Percentiles rank a stretch among this genome's conserved stretches.
phyloP scores from a whole-genome alignment of 139 green algal genomes.

The Zygnema cylindricum region DNA sequence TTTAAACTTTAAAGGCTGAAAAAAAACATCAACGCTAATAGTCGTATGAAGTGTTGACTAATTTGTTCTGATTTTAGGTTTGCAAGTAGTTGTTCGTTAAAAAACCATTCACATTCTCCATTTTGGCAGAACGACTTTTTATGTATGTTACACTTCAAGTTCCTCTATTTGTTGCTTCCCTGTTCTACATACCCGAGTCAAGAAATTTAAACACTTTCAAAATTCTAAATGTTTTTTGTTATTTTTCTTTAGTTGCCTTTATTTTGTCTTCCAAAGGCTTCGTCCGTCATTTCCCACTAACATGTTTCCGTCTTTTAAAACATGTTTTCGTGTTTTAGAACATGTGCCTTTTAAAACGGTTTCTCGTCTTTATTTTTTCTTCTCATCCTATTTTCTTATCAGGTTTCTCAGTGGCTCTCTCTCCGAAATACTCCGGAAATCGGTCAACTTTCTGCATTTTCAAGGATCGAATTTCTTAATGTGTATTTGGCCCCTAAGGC shows the following conservation, averaged over 20 bases:
- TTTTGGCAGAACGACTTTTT: too few relatives aligned
- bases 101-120: too few relatives aligned
- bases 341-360: not conserved
- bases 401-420: conserved; percentile 39
- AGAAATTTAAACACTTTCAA: not conserved
- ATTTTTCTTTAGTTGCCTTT: not conserved
- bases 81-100: too few relatives aligned
- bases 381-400: not conserved
- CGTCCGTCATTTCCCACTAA: too few relatives aligned
- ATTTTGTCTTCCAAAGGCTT: not conserved
- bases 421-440: not conserved
- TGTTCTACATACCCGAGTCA: too few relatives aligned
- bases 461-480: not conserved
- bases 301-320: not conserved
- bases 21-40: too few relatives aligned
- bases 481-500: conserved; percentile 12
- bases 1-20: too few relatives aligned
- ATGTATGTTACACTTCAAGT: too few relatives aligned
- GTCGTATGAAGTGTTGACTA: too few relatives aligned
- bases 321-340: not conserved
- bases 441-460: not conserved
- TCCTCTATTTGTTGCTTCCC: too few relatives aligned
- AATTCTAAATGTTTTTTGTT: not conserved
- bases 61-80: too few relatives aligned
- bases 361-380: not conserved